Percentiles rank a stretch among this genome's conserved stretches.
Evolutionary conservation across 2,329 filamentous ascomycete genomes (phyloP).

Genomic region (Diplodia scrobiculata): DNA sequence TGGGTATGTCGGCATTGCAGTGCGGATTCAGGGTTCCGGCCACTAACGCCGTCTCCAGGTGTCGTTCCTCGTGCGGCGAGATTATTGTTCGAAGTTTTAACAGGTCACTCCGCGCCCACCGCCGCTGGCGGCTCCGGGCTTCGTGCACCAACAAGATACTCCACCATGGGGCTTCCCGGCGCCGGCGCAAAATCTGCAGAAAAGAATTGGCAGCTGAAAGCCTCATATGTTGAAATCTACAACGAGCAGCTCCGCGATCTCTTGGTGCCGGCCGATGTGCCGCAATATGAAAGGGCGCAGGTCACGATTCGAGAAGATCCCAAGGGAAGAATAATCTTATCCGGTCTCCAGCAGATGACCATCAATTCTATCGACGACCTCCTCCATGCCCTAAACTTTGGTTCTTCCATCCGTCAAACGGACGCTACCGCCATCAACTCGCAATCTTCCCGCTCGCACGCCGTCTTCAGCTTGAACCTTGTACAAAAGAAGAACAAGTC

Average conservation of each 20-base stretch:
- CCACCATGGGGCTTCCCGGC: slow-evolving; percentile 57
- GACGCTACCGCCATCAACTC: slow-evolving; percentile 97
- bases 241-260: slow-evolving; percentile 94
- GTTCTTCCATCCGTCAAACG: slow-evolving; percentile 91
- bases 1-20: slow-evolving; percentile 64
- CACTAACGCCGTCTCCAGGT: slow-evolving; percentile 57
- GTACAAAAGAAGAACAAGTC: slow-evolving; percentile 74
- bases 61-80: slow-evolving; percentile 92
- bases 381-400: slow-evolving; percentile 84
- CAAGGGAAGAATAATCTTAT: slow-evolving; percentile 91
- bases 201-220: slow-evolving; percentile 86
- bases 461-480: slow-evolving; percentile 93
- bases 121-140: slow-evolving; percentile 71
- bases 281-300: slow-evolving; percentile 67
- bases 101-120: slow-evolving; percentile 56
- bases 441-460: slow-evolving; percentile 95
- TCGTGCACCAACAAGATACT: slow-evolving; percentile 77
- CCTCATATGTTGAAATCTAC: slow-evolving; percentile 94
- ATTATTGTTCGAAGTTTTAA: slow-evolving; percentile 84
- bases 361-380: slow-evolving; percentile 92
- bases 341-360: slow-evolving; percentile 81
- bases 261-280: slow-evolving; percentile 73
- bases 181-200: slow-evolving; percentile 55
- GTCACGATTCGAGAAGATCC: slow-evolving; percentile 94
- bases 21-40: neutral